These are phyloP conservation scores for Podospora appendiculata DNA, from an alignment of 495 filamentous ascomycete species.

Conservation along the genomic window DNA sequence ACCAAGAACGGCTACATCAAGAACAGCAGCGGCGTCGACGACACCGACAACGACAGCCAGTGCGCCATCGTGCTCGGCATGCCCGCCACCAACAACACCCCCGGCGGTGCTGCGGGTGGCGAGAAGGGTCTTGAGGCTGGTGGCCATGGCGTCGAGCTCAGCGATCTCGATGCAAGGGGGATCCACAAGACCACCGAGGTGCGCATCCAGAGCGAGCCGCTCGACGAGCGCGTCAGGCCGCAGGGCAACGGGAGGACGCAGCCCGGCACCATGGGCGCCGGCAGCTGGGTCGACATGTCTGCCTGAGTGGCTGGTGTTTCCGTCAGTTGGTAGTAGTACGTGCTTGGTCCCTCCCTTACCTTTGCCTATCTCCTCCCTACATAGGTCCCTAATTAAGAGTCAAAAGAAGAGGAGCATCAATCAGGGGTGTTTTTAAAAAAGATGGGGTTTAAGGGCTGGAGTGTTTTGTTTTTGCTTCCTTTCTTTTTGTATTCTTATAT, in stretches of 20 bases:
- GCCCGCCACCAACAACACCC: background rate
- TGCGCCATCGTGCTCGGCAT: conserved; percentile 4
- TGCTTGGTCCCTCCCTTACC: too few species aligned
- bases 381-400: too few species aligned
- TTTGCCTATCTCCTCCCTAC: too few species aligned
- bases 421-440: too few species aligned
- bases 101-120: background rate
- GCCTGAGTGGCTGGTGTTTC: too few species aligned
- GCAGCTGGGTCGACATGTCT: conserved; percentile 1
- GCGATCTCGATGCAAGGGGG: background rate
- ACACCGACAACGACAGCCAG: conserved; percentile 12
- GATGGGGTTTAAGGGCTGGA: too few species aligned
- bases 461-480: too few species aligned
- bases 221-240: background rate
- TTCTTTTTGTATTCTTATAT: too few species aligned
- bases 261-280: background rate
- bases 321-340: too few species aligned
- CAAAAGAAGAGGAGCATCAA: too few species aligned
- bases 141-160: background rate
- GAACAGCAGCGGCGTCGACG: background rate
- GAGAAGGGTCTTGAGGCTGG: background rate
- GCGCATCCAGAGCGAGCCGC: background rate
- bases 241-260: background rate
- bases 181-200: conserved; percentile 2
- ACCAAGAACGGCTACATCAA: background rate